Evolutionary conservation across 306 rosid genomes (phyloP).

Genomic region (Elaeagnus macrophylla): DNA sequence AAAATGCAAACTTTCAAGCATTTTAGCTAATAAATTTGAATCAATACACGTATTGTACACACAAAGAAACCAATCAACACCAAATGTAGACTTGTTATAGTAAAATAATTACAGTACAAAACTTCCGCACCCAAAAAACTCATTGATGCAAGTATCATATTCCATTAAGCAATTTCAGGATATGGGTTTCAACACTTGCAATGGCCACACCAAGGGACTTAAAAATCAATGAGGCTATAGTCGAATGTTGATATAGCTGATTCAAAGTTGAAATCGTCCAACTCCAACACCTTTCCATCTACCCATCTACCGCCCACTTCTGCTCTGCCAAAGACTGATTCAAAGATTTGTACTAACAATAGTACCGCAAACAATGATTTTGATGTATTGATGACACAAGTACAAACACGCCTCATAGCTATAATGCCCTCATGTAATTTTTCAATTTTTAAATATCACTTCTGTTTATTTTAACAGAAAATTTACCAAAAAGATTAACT

Average conservation of each 20-base stretch:
- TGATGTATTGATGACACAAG: neutral
- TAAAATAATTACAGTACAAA: no score
- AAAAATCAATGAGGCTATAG: constrained; percentile 70
- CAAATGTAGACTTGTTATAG: no score
- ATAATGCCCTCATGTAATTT: no score
- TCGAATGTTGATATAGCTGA: no score
- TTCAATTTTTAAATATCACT: no score
- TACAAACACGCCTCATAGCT: no score
- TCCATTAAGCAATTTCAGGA: neutral
- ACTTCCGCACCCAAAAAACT: no score
- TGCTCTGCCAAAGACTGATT: constrained; percentile 27
- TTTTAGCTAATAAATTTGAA: neutral
- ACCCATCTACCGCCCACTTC: constrained; percentile 56
- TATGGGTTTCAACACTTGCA: constrained; percentile 48
- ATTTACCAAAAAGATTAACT: no score
- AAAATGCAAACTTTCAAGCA: neutral
- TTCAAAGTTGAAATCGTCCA: constrained; percentile 81
- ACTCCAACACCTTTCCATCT: constrained; percentile 63
- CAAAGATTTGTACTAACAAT: neutral
- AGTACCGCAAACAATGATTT: neutral
- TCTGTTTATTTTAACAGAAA: no score
- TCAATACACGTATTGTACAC: no score
- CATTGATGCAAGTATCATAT: neutral
- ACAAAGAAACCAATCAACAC: no score
- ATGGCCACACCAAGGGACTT: constrained; percentile 99